These are phyloP conservation scores for Naumovozyma dairenensis DNA, from an alignment of 805 yeast genomes.

Conservation along the genomic window DNA sequence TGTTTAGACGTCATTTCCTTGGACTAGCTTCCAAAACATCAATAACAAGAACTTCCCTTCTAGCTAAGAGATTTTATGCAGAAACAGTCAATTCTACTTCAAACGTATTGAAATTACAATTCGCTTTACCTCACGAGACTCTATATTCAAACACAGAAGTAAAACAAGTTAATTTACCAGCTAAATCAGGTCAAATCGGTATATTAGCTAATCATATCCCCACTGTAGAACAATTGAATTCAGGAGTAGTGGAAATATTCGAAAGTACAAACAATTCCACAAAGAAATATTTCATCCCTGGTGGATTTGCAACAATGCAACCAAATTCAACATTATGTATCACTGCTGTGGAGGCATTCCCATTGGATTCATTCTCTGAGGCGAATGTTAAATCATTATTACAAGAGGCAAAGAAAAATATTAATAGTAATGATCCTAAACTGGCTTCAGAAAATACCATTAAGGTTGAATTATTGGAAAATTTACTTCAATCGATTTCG, in stretches of 20 bases:
- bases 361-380: conserved; percentile 75
- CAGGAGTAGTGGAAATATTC: conserved; percentile 90
- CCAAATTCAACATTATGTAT: conserved; percentile 87
- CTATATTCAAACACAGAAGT: conserved; percentile 41
- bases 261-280: conserved; percentile 57
- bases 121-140: conserved; percentile 82
- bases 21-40: too few relatives aligned
- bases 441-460: conserved; percentile 92
- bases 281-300: conserved; percentile 80
- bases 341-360: conserved; percentile 92
- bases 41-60: too few relatives aligned
- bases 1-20: too few relatives aligned
- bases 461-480: conserved; percentile 92
- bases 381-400: conserved; percentile 71
- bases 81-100: conserved; percentile 40
- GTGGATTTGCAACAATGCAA: conserved; percentile 93
- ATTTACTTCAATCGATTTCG: conserved; percentile 56
- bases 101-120: conserved; percentile 74
- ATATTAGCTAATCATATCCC: conserved; percentile 97
- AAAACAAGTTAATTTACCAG: conserved; percentile 87
- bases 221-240: conserved; percentile 87
- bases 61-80: conserved; percentile 93
- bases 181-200: conserved; percentile 93
- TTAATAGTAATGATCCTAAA: conserved; percentile 71
- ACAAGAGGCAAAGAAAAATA: conserved; percentile 91